Evolutionary conservation across 140 eudicot genomes (phyloP).

Genomic region (Cichorium intybus): DNA sequence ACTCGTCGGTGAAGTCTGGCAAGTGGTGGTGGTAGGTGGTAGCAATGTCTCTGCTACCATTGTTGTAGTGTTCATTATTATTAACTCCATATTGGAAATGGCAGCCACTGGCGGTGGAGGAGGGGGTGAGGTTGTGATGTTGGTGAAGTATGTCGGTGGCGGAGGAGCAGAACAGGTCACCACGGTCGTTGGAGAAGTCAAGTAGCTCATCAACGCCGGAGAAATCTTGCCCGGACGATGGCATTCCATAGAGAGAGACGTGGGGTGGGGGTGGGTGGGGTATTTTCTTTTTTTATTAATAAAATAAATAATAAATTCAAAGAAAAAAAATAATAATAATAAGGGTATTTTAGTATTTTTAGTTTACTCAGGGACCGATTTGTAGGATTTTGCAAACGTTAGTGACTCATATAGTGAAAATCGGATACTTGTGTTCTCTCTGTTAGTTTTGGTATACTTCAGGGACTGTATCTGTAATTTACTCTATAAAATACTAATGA

Average conservation of each 20-base stretch:
- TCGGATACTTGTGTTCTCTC: too few relatives aligned
- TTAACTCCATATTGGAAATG: slow-evolving; percentile 8
- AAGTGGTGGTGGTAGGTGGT: slow-evolving; percentile 10
- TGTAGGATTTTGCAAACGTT: too few relatives aligned
- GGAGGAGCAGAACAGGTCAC: slow-evolving; percentile 33
- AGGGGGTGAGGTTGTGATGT: slow-evolving; percentile 10
- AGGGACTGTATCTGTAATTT: too few relatives aligned
- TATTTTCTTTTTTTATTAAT: too few relatives aligned
- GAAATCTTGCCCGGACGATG: slow-evolving; percentile 33
- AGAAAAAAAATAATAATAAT: too few relatives aligned
- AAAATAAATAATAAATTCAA: too few relatives aligned
- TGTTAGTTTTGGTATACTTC: too few relatives aligned
- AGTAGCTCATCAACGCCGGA: slow-evolving; percentile 59
- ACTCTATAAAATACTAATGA: too few relatives aligned
- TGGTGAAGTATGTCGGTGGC: slow-evolving; percentile 38
- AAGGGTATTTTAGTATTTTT: too few relatives aligned
- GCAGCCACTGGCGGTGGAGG: slow-evolving; percentile 17
- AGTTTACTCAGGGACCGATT: too few relatives aligned
- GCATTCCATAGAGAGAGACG: slow-evolving; percentile 39
- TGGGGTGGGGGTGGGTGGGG: too few relatives aligned
- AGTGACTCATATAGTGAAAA: too few relatives aligned
- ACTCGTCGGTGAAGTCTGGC: slow-evolving; percentile 48
- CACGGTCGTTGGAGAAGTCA: slow-evolving; percentile 54
- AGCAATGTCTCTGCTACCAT: neutral
- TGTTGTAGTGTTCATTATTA: neutral